Evolutionary conservation across 2,329 filamentous ascomycete species (phyloP).

Genomic region (Trichoderma gracile): DNA sequence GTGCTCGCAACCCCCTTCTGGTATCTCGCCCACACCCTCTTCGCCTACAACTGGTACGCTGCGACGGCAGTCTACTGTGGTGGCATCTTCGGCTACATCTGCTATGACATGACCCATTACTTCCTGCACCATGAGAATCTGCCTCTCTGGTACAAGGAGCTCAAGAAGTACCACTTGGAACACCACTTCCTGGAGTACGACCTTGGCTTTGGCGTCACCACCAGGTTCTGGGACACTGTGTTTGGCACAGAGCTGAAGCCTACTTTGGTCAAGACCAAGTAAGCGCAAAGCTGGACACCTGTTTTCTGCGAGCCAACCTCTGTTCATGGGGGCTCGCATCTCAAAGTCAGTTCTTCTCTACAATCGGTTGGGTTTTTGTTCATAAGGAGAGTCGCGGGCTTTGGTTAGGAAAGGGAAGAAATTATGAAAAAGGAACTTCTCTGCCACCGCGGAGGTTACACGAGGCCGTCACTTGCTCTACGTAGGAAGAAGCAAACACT

Average conservation of each 20-base stretch:
- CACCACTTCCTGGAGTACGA: conserved; percentile 99
- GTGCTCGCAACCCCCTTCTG: conserved; percentile 86
- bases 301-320: background rate
- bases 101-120: conserved; percentile 97
- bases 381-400: background rate
- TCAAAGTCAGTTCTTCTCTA: background rate
- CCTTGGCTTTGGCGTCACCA: conserved; percentile 95
- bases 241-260: conserved; percentile 80
- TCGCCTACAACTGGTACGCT: conserved; percentile 82
- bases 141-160: conserved; percentile 81
- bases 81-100: conserved; percentile 91
- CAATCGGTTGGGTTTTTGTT: background rate
- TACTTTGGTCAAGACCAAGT: conserved; percentile 39
- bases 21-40: conserved; percentile 80
- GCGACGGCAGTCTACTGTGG: conserved; percentile 80
- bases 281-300: conserved; percentile 12
- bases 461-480: background rate
- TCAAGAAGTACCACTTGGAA: conserved; percentile 97
- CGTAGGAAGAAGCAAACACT: background rate
- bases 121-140: conserved; percentile 96
- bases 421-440: background rate
- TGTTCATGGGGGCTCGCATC: background rate
- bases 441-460: background rate
- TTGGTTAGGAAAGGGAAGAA: background rate
- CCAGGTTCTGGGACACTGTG: conserved; percentile 89